Base-by-base conservation (phyloP, 306 rosid species). In the Glycine latifolia region DNA sequence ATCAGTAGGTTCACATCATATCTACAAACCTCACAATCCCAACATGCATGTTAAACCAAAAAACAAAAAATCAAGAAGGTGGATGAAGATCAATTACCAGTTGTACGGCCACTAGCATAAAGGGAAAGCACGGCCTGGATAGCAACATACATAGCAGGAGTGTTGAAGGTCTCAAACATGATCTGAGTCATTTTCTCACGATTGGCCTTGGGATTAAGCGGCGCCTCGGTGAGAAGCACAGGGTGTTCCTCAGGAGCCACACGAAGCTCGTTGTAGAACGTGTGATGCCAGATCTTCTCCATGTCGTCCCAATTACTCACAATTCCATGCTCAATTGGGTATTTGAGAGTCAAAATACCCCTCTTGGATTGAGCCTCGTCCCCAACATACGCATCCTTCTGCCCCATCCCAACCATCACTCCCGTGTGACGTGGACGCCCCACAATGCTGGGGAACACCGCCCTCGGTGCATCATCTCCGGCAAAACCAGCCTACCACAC, bases 391-490 rank as follows among this genome's bases (percentile, higher is more conserved):
- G 97, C 98, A 86, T 95, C 98, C 88, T 95, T 95, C 55, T 95
- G 98, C 52, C 98, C 98, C 98, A 95, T 95, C 2, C 98, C 98
- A 55, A 95, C 98, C 98, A 95, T 95, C 87, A 95, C 98, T 14
- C 98, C 98, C 0, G 98, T 95, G 87, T 95, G 98, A 16, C 98
- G 91, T 17, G 97, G 98, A 31, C 99, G 97, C 33, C 98, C 97
- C 4, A 95, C 97, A 41, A 95, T 95, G 84, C 99, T 95, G 59
- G 99, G 99, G 68, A 95, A 95, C 14, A 95, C 99, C 20, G 97
- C 99, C 85, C 99, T 87, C 3, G 99, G 99, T 41, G 99, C 99
- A 89, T 95, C 98, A 56, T 95, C 99, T 49, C 97, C 99, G 0
- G 99, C 98, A 85, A 95, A 95, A 75, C 99, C 98, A 85, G 99